Evolutionary conservation across 78 protist species (phyloP).

Genomic region (Emiliania huxleyi): DNA sequence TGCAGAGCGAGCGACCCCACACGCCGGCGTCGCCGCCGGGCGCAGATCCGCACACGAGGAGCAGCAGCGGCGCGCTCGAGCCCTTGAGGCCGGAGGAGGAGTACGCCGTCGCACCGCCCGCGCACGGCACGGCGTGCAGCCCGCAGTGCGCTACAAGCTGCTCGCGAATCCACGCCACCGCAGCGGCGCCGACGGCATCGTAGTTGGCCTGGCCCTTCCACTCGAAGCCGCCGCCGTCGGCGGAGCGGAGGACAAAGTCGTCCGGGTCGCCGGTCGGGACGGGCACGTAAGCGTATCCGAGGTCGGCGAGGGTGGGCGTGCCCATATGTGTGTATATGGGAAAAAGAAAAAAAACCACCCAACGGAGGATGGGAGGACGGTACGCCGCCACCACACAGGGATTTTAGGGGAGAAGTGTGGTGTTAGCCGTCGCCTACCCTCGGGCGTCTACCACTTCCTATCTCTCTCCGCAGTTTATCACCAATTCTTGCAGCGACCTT

Average conservation of each 20-base stretch:
- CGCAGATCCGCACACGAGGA: neutral
- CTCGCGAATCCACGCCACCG: neutral
- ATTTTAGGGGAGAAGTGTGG: too few species aligned
- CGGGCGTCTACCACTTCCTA: too few species aligned
- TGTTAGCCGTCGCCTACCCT: too few species aligned
- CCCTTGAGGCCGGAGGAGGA: neutral
- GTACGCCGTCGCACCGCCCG: neutral
- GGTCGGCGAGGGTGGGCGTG: neutral
- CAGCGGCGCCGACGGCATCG: neutral
- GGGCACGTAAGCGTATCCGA: neutral
- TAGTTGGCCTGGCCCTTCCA: neutral
- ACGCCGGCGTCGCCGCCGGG: neutral
- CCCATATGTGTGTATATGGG: too few species aligned
- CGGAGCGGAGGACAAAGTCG: neutral
- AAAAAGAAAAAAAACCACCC: too few species aligned
- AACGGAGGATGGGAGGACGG: too few species aligned
- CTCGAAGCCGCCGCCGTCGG: neutral
- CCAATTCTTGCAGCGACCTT: too few species aligned
- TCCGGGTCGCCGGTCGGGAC: neutral
- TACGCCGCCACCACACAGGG: too few species aligned
- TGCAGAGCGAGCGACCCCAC: neutral
- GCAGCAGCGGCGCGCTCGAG: neutral
- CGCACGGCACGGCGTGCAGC: neutral
- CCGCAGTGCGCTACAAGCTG: neutral
- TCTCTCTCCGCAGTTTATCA: too few species aligned